Percentiles rank a stretch among this genome's conserved stretches.
These are phyloP conservation scores for Pseudogymnoascus verrucosus DNA, from an alignment of 2,329 filamentous ascomycete species.

Conservation along the genomic window DNA sequence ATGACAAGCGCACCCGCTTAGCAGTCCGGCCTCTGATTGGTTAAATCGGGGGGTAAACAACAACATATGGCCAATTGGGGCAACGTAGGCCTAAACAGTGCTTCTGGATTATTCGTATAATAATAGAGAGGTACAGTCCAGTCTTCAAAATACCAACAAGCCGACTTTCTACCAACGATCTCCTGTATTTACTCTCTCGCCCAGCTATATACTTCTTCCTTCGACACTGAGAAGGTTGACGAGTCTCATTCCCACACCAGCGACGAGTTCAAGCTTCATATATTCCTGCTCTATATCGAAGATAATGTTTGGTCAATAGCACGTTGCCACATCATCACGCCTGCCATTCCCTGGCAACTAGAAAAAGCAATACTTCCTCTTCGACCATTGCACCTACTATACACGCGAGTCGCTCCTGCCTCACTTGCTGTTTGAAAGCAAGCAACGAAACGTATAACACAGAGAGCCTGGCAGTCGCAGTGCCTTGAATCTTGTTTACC, in stretches of 20 bases:
- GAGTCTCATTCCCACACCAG: not conserved
- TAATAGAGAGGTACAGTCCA: constrained; percentile 7
- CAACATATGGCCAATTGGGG: constrained; percentile 10
- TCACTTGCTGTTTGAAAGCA: not conserved
- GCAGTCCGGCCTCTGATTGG: not conserved
- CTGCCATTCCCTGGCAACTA: not conserved
- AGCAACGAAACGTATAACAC: not conserved
- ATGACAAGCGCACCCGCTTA: constrained; percentile 6
- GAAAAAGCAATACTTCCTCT: not conserved
- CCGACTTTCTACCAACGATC: not conserved
- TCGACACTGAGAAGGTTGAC: not conserved
- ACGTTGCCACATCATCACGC: constrained; percentile 7
- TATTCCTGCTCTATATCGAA: not conserved
- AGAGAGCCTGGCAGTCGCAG: constrained; percentile 1
- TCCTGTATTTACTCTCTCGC: constrained; percentile 6
- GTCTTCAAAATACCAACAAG: constrained; percentile 3
- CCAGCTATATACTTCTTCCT: not conserved
- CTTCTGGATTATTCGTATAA: constrained; percentile 8
- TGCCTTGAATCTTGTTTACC: constrained; percentile 4
- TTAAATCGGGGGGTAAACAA: constrained; percentile 6
- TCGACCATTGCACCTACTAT: not conserved
- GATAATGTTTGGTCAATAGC: constrained; percentile 8
- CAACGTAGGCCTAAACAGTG: constrained; percentile 3
- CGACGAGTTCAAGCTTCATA: constrained; percentile 1
- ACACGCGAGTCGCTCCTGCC: not conserved